These are phyloP conservation scores for Brassica napus DNA, from an alignment of 345 rosid species.

Conservation along the genomic window Da-Ae NC_063434.1:10423501-10424000, in stretches of 20 bases:
- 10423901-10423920: slow-evolving; percentile 97
- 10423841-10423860: slow-evolving; percentile 98
- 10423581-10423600: not conserved
- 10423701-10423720: slow-evolving; percentile 85
- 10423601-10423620: slow-evolving; percentile 12
- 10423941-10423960: slow-evolving; percentile 34
- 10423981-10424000: slow-evolving; percentile 8
- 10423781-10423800: slow-evolving; percentile 93
- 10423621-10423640: not conserved
- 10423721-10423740: slow-evolving; percentile 58
- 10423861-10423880: slow-evolving; percentile 84
- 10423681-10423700: slow-evolving; percentile 91
- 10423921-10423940: slow-evolving; percentile 84
- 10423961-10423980: slow-evolving; percentile 21
- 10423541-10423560: slow-evolving; percentile 63
- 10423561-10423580: slow-evolving; percentile 63
- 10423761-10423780: slow-evolving; percentile 95
- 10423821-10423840: slow-evolving; percentile 97
- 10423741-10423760: slow-evolving; percentile 80
- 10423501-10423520: slow-evolving; percentile 70
- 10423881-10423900: slow-evolving; percentile 97
- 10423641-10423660: not conserved
- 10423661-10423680: slow-evolving; percentile 21
- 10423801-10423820: slow-evolving; percentile 93
- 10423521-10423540: slow-evolving; percentile 53